Conservation (phyloP, 805 yeast genomes). For the Hyphopichia homilentoma region DNA sequence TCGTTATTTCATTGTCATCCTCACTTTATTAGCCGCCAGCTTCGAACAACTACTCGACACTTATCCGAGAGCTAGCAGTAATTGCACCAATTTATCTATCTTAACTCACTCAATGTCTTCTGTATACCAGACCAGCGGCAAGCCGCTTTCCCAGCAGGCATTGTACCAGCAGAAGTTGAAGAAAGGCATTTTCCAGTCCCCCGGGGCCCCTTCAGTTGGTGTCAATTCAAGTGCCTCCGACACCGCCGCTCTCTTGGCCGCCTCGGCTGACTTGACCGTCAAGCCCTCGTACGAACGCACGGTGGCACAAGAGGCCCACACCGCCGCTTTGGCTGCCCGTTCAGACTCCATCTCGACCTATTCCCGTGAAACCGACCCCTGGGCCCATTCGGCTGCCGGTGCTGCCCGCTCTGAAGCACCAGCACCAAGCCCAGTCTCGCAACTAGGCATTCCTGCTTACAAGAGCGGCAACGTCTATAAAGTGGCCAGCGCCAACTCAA, state of each 20-base stretch:
- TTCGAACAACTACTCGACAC: too few relatives aligned
- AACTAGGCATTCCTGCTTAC: constrained; percentile 28
- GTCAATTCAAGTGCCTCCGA: constrained; percentile 66
- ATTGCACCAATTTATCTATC: too few relatives aligned
- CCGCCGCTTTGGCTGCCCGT: constrained; percentile 53
- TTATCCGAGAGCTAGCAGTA: too few relatives aligned
- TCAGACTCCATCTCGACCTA: constrained; percentile 44
- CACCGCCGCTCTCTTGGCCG: constrained; percentile 74
- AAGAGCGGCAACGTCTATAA: constrained; percentile 27
- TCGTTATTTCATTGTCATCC: too few relatives aligned
- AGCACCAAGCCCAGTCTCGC: constrained; percentile 15
- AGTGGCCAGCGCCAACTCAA: constrained; percentile 36
- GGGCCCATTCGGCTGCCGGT: constrained; percentile 49
- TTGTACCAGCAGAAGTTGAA: constrained; percentile 68
- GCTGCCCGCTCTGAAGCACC: constrained; percentile 19
- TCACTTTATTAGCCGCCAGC: too few relatives aligned
- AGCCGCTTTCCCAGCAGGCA: constrained; percentile 72
- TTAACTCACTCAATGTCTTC: too few relatives aligned
- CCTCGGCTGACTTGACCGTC: constrained; percentile 59
- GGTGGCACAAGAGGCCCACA: constrained; percentile 59
- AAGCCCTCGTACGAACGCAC: constrained; percentile 59
- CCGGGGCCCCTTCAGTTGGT: constrained; percentile 50
- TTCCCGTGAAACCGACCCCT: constrained; percentile 45
- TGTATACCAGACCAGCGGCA: constrained; percentile 66
- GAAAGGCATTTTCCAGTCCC: constrained; percentile 60